A percentile compares a stretch with the other conserved stretches of the same genome.
Conservation (phyloP, 768 basidiomycete species). For the Leucocoprinus leucothites region DNA sequence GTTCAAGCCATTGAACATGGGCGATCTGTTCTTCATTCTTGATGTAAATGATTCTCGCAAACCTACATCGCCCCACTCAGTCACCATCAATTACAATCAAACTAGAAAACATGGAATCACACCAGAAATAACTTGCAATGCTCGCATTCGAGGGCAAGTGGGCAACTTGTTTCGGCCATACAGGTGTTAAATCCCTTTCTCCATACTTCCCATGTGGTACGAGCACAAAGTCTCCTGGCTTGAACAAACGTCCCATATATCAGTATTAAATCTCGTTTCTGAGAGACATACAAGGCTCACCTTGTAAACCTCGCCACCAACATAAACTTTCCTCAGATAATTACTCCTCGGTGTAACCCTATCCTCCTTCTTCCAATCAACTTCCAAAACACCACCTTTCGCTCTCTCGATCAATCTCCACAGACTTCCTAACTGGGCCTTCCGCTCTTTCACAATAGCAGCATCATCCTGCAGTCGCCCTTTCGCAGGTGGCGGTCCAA, state of each 20-base stretch:
- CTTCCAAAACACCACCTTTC: slow-evolving; percentile 19
- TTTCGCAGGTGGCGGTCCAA: slow-evolving; percentile 42
- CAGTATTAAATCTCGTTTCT: not conserved
- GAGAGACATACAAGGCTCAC: slow-evolving; percentile 23
- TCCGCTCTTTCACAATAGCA: slow-evolving; percentile 22
- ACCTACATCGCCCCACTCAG: slow-evolving; percentile 42
- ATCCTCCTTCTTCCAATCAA: slow-evolving; percentile 30
- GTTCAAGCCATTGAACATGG: slow-evolving; percentile 77
- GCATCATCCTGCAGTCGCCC: slow-evolving; percentile 17
- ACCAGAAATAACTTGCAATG: slow-evolving; percentile 68
- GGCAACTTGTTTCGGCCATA: slow-evolving; percentile 18
- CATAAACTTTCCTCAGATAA: slow-evolving; percentile 34
- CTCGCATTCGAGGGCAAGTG: slow-evolving; percentile 35
- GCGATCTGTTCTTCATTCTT: slow-evolving; percentile 36
- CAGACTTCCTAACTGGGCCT: slow-evolving; percentile 22
- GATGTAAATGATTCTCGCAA: slow-evolving; percentile 61
- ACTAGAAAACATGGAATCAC: slow-evolving; percentile 1
- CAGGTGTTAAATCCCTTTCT: slow-evolving; percentile 28
- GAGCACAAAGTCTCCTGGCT: slow-evolving; percentile 67
- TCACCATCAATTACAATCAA: not conserved
- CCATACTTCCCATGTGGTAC: slow-evolving; percentile 31
- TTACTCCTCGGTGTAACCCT: slow-evolving; percentile 28
- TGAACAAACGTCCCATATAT: not conserved
- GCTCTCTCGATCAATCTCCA: slow-evolving; percentile 25
- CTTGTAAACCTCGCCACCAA: slow-evolving; percentile 42